phyloP scores from a whole-genome alignment of 495 filamentous ascomycete species.

The Recurvomyces mirabilis region DNA sequence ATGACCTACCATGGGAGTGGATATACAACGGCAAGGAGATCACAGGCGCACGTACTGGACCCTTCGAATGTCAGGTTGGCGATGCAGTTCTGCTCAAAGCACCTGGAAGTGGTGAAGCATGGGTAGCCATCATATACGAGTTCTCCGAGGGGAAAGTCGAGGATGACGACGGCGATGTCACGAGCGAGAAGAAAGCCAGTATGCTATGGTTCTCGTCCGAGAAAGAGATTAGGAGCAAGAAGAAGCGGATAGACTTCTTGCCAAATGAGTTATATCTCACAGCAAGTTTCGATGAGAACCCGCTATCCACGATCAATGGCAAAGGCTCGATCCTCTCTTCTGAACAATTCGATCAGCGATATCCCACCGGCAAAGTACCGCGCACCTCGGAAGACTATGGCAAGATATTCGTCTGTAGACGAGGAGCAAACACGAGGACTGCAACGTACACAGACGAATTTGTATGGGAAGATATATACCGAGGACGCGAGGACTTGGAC shows the following conservation, averaged over 20 bases:
- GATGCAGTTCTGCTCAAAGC: constrained; percentile 80
- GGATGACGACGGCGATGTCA: constrained; percentile 21
- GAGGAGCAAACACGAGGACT: constrained; percentile 78
- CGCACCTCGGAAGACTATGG: constrained; percentile 64
- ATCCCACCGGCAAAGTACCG: constrained; percentile 67
- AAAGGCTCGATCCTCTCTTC: constrained; percentile 70
- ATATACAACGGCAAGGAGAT: constrained; percentile 52
- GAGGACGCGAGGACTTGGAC: constrained; percentile 49
- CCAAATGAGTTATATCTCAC: constrained; percentile 90
- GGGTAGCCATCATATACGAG: constrained; percentile 77
- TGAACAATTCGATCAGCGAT: constrained; percentile 49
- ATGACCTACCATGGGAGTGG: constrained; percentile 90
- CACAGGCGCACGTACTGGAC: constrained; percentile 74
- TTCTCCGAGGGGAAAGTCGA: constrained; percentile 49
- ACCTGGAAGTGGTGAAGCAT: constrained; percentile 65
- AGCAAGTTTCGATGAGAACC: constrained; percentile 68
- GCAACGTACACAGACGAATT: constrained; percentile 90
- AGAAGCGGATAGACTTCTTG: constrained; percentile 71
- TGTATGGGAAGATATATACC: constrained; percentile 74
- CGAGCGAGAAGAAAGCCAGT: constrained; percentile 19
- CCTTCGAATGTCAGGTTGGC: constrained; percentile 67
- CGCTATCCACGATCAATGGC: constrained; percentile 82
- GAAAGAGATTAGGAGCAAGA: constrained; percentile 73
- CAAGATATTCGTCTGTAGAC: constrained; percentile 81
- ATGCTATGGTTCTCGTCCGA: constrained; percentile 75